phyloP scores from a whole-genome alignment of 495 filamentous ascomycete species.

The Neurospora sp. region DNA sequence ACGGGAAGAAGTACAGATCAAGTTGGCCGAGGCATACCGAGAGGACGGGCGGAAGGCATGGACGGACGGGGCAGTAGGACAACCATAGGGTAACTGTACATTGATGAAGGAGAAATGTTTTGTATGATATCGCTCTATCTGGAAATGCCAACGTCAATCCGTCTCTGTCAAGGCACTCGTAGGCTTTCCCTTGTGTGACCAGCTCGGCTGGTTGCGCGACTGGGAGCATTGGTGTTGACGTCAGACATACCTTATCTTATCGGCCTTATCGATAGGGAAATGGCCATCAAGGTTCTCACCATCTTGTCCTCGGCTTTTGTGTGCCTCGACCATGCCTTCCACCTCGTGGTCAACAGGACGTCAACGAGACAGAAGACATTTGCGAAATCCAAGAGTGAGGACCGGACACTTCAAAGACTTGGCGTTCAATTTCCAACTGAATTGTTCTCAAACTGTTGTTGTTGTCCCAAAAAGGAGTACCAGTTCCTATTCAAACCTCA shows the following conservation, averaged over 20 bases:
- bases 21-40: not conserved
- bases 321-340: not conserved
- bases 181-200: not conserved
- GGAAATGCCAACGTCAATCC: not conserved
- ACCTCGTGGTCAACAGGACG: not conserved
- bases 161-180: not conserved
- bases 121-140: not conserved
- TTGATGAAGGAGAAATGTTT: not conserved
- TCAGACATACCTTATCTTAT: not conserved
- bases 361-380: not conserved
- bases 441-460: not conserved
- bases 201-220: not conserved
- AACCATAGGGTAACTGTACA: not conserved
- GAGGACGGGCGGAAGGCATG: not conserved
- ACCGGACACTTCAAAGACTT: not conserved
- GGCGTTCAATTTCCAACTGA: not conserved
- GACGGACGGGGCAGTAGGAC: not conserved
- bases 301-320: not conserved
- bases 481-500: no score
- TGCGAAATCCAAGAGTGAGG: fast-evolving
- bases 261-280: not conserved
- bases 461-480: no score
- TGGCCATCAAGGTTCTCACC: not conserved
- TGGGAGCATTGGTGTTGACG: not conserved
- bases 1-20: not conserved